phyloP scores from a whole-genome alignment of 768 basidiomycete species.

The Suillus brevipes region DNA sequence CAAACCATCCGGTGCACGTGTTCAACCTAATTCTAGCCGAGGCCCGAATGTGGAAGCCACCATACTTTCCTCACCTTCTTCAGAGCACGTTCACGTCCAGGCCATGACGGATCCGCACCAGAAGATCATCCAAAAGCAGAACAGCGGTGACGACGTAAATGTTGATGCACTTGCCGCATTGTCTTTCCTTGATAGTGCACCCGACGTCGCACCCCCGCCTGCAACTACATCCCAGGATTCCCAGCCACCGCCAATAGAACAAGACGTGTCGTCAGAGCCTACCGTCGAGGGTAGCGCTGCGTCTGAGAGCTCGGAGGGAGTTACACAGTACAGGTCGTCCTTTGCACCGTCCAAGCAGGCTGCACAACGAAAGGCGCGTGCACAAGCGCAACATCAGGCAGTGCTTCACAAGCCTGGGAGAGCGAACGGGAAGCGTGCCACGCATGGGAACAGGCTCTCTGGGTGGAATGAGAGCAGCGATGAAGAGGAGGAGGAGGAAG shows the following conservation, averaged over 20 bases:
- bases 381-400: constrained; percentile 78
- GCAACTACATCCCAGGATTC: constrained; percentile 19
- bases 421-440: constrained; percentile 40
- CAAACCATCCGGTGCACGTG: constrained; percentile 86
- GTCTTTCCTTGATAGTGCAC: constrained; percentile 62
- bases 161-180: constrained; percentile 79
- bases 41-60: constrained; percentile 35
- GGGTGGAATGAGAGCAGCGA: constrained; percentile 75
- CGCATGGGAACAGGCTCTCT: constrained; percentile 41
- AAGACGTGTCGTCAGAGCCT: constrained; percentile 34
- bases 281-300: constrained; percentile 24
- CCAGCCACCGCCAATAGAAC: constrained; percentile 28
- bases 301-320: constrained; percentile 28
- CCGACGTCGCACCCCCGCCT: constrained; percentile 12
- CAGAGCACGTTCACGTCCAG: constrained; percentile 31
- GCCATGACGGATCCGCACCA: constrained; percentile 30
- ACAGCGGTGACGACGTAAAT: constrained; percentile 48
- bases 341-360: constrained; percentile 87
- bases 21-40: constrained; percentile 42
- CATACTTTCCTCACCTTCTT: constrained; percentile 41
- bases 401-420: constrained; percentile 76
- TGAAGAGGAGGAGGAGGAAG: constrained; percentile 81
- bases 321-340: constrained; percentile 69
- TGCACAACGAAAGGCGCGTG: constrained; percentile 80
- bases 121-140: constrained; percentile 17